Evolutionary conservation across 2,329 filamentous ascomycete genomes (phyloP), one percentile per base, ranked within the genome.

Genomic region (Aureobasidium mangrovei): DNA sequence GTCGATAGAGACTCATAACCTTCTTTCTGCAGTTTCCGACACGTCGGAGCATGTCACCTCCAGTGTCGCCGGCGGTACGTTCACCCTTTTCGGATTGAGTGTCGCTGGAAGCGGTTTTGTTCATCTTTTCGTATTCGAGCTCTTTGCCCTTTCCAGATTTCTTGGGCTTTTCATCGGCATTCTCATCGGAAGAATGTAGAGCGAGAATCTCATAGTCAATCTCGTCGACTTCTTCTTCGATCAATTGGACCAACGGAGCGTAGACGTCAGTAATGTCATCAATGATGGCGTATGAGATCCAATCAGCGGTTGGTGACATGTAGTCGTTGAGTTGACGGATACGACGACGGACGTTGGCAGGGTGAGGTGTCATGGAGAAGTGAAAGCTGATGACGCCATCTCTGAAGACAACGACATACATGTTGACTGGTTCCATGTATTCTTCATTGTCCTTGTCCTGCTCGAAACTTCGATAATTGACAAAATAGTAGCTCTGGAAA

Each of bases 261-360:
- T 96, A 98, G 2, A 90, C 91, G 68, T 98, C 93, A 4, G 93
- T 98, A 62, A 98, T 95, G 67, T 98, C 93, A 70, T 98, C 93
- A 59, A 97, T 96, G 60, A 96, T 86, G 45, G 91, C 93, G 65
- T 98, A 98, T 6, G 89, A 95, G 62, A 98, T 96, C 93, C 93
- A 98, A 68, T 98, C 93, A 0, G 91, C 88, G 44, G 87, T 91
- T 9, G 97, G 76, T 41, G 95, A 88, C 63, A 97, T 79, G 68
- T 95, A 98, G 69, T 98, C 93, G 60, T 88, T 88, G 44, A 98
- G 74, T 69, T 98, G 93, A 8, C 93, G 86, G 64, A 98, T 91
- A 33, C 93, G 84, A 43, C 93, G 83, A 26, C 93, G 88, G 27
- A 98, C 93, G 62, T 98, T 98, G 65, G 93, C 91, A 2, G 91